Evolutionary conservation across 2,329 filamentous ascomycete species (phyloP).

Genomic region (Talaromyces albobiverticillius): DNA sequence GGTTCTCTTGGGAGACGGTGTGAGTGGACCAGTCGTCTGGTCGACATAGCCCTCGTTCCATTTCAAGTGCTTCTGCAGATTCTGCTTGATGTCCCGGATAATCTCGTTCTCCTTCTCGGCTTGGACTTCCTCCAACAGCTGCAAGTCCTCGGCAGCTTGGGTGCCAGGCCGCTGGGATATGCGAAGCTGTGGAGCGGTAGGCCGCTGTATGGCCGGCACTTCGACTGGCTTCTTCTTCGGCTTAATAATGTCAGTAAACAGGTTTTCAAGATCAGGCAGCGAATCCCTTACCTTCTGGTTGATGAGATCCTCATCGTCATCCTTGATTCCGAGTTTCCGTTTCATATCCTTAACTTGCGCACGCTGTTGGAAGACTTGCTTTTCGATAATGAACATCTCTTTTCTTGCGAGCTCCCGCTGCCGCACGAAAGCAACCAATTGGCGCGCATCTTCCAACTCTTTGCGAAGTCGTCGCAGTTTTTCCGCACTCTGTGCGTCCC

Average conservation of each 20-base stretch:
- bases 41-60: slow-evolving; percentile 93
- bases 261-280: slow-evolving; percentile 29
- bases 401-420: slow-evolving; percentile 77
- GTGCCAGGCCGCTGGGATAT: slow-evolving; percentile 68
- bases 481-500: slow-evolving; percentile 90
- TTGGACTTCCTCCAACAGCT: slow-evolving; percentile 71
- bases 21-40: slow-evolving; percentile 79
- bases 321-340: slow-evolving; percentile 82
- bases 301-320: slow-evolving; percentile 89
- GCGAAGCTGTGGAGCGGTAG: slow-evolving; percentile 64
- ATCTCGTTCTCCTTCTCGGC: slow-evolving; percentile 80
- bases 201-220: slow-evolving; percentile 58
- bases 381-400: slow-evolving; percentile 72
- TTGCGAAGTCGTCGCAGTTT: slow-evolving; percentile 88
- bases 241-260: slow-evolving; percentile 49
- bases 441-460: slow-evolving; percentile 84
- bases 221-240: slow-evolving; percentile 70
- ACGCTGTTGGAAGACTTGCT: slow-evolving; percentile 78
- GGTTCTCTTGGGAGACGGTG: slow-evolving; percentile 67
- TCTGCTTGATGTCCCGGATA: slow-evolving; percentile 76
- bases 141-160: slow-evolving; percentile 75
- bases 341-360: slow-evolving; percentile 83
- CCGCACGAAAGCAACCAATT: slow-evolving; percentile 72
- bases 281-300: slow-evolving; percentile 74
- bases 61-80: slow-evolving; percentile 80